phyloP scores from a whole-genome alignment of 2,329 filamentous ascomycete genomes.

The Microdochium paspali region DNA sequence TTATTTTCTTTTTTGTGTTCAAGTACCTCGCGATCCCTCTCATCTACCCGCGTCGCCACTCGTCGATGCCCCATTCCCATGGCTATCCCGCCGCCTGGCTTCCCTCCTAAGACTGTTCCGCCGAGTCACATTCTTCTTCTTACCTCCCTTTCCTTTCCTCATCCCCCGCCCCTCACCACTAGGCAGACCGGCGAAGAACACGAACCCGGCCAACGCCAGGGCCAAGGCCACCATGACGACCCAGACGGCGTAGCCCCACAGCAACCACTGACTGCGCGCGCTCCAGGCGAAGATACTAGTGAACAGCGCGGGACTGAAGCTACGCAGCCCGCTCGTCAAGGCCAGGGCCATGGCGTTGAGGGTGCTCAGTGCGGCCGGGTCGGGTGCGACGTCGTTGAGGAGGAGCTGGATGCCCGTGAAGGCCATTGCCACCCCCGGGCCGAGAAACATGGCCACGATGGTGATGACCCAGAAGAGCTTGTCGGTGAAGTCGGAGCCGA shows the following conservation, averaged over 20 bases:
- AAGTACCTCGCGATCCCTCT: no score
- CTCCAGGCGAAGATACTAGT: conserved; percentile 61
- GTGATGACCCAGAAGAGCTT: conserved; percentile 47
- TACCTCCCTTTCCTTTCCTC: no score
- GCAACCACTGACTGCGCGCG: conserved; percentile 40
- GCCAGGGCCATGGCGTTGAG: conserved; percentile 64
- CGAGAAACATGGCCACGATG: conserved; percentile 37
- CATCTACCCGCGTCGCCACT: no score
- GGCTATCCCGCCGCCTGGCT: no score
- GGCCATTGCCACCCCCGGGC: conserved; percentile 56
- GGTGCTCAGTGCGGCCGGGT: conserved; percentile 53
- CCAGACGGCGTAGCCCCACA: conserved; percentile 60
- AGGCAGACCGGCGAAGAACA: neutral
- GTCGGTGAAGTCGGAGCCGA: conserved; percentile 23
- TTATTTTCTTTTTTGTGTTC: no score
- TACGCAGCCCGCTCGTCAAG: conserved; percentile 48
- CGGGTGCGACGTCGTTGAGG: conserved; percentile 65
- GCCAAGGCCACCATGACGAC: conserved; percentile 36
- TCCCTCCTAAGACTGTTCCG: no score
- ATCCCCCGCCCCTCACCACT: neutral
- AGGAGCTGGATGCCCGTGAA: conserved; percentile 66
- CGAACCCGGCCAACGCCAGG: conserved; percentile 17
- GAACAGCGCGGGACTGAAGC: conserved; percentile 57
- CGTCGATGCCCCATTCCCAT: no score
- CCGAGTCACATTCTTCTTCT: no score